phyloP scores from a whole-genome alignment of 345 rosid species.

The Combretum micranthum region DNA sequence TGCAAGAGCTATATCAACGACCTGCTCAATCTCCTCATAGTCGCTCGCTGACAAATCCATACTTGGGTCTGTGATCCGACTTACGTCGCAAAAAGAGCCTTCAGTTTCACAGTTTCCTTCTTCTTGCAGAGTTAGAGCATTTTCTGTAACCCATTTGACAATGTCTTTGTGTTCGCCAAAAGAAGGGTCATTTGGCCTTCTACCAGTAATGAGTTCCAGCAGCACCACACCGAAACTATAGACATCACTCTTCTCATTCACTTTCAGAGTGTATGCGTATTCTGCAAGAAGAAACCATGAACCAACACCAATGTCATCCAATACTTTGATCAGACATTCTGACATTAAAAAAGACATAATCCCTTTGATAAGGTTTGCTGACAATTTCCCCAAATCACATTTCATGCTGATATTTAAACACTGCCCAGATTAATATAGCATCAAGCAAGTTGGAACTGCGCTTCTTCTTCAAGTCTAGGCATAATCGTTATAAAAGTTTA shows the following conservation, averaged over 20 bases:
- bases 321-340: no score
- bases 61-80: constrained; percentile 39
- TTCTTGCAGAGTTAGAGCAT: constrained; percentile 14
- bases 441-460: no score
- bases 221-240: constrained; percentile 66
- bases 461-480: no score
- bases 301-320: no score
- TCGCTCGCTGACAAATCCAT: constrained; percentile 28
- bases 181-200: constrained; percentile 48
- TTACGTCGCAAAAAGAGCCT: constrained; percentile 8
- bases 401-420: no score
- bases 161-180: constrained; percentile 52
- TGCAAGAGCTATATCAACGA: constrained; percentile 41
- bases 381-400: no score
- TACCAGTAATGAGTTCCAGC: constrained; percentile 55
- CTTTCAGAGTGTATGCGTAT: constrained; percentile 50
- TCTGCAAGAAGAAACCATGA: constrained; percentile 24
- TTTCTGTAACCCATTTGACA: constrained; percentile 48
- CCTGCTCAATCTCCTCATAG: constrained; percentile 43
- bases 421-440: no score
- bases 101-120: background rate
- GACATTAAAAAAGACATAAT: no score
- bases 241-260: constrained; percentile 55
- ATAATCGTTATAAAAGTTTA: no score
- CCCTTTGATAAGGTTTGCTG: no score